Evolutionary conservation across 371 early-diverging fungal species (phyloP).

Genomic region (Mucor saturninus): DNA sequence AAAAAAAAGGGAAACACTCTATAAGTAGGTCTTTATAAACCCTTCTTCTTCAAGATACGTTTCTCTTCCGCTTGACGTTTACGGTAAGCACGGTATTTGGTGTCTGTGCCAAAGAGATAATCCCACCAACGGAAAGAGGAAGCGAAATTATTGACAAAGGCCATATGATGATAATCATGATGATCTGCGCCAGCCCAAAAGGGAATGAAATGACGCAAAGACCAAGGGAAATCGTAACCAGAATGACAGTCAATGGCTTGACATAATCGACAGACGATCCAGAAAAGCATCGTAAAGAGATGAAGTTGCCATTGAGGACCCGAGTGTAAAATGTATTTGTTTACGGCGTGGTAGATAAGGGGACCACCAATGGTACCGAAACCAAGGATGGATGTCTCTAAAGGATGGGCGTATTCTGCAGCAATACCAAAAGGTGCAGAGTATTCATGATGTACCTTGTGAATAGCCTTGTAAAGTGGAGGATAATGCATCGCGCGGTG

Average conservation of each 20-base stretch:
- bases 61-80: slow-evolving; percentile 41
- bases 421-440: slow-evolving; percentile 88
- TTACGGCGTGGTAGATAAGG: slow-evolving; percentile 45
- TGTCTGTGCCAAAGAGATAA: slow-evolving; percentile 79
- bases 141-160: slow-evolving; percentile 83
- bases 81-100: slow-evolving; percentile 70
- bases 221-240: slow-evolving; percentile 96
- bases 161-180: slow-evolving; percentile 85
- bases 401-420: slow-evolving; percentile 87
- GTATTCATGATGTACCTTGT: slow-evolving; percentile 95
- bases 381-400: slow-evolving; percentile 79
- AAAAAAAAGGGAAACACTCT: no score
- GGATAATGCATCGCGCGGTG: slow-evolving; percentile 91
- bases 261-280: slow-evolving; percentile 80
- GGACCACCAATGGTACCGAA: slow-evolving; percentile 81
- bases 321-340: slow-evolving; percentile 9
- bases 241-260: slow-evolving; percentile 93
- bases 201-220: slow-evolving; percentile 75
- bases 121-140: slow-evolving; percentile 88
- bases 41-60: slow-evolving; percentile 5
- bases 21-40: not conserved
- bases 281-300: slow-evolving; percentile 76
- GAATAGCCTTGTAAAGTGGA: slow-evolving; percentile 85
- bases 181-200: slow-evolving; percentile 86
- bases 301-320: slow-evolving; percentile 68